These are phyloP conservation scores for Barnettozyma populi DNA, from an alignment of 805 yeast species.

Conservation along the genomic window DNA sequence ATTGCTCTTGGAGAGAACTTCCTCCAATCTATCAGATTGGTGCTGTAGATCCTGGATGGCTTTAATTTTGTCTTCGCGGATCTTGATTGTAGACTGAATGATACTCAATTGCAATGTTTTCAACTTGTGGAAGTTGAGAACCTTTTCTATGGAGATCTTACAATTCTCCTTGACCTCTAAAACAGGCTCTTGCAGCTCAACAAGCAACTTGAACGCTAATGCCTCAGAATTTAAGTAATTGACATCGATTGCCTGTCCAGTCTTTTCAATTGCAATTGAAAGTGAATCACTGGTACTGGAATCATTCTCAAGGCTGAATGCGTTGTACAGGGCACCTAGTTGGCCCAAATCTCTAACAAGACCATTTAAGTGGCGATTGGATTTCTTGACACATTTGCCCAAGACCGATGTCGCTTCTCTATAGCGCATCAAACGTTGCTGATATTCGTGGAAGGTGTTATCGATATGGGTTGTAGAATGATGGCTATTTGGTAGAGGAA, in stretches of 20 bases:
- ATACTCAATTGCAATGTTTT: constrained; percentile 47
- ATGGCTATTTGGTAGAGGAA: constrained; percentile 47
- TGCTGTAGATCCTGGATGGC: constrained; percentile 30
- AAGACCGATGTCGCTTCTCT: constrained; percentile 20
- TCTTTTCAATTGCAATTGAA: constrained; percentile 64
- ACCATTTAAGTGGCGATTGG: constrained; percentile 39
- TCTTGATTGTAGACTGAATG: constrained; percentile 34
- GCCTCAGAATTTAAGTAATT: constrained; percentile 49
- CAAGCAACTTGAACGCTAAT: constrained; percentile 30
- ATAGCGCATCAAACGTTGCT: constrained; percentile 21
- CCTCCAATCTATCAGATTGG: constrained; percentile 25
- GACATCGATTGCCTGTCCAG: constrained; percentile 83
- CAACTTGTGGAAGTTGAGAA: constrained; percentile 54
- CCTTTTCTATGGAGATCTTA: constrained; percentile 30
- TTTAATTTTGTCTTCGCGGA: constrained; percentile 28
- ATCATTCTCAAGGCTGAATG: constrained; percentile 47
- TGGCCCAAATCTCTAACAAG: constrained; percentile 65
- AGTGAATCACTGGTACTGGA: constrained; percentile 20
- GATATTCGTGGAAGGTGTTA: constrained; percentile 22
- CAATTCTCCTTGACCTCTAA: constrained; percentile 31
- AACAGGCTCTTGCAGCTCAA: constrained; percentile 34
- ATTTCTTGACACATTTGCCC: constrained; percentile 22
- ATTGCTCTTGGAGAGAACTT: constrained; percentile 29
- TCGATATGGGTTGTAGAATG: constrained; percentile 29
- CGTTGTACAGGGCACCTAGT: constrained; percentile 66